Conservation (phyloP, 2,329 filamentous ascomycete species). For the Arthrobotrys entomopaga region DNA sequence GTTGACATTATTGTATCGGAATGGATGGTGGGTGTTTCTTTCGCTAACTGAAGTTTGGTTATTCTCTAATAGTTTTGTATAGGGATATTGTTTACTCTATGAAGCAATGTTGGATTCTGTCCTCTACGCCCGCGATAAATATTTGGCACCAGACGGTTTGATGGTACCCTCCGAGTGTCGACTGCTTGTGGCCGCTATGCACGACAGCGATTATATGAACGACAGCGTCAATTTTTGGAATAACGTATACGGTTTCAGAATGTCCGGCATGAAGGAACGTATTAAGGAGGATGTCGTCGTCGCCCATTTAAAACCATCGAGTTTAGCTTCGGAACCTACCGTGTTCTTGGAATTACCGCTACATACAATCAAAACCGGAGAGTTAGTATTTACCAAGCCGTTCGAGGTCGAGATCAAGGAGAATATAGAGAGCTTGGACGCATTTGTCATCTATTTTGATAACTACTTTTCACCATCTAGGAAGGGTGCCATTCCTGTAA, state of each 20-base stretch:
- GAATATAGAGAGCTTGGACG: conserved; percentile 78
- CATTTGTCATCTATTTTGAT: conserved; percentile 92
- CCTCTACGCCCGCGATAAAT: conserved; percentile 85
- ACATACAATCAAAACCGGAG: conserved; percentile 75
- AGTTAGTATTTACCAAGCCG: conserved; percentile 77
- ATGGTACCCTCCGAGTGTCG: conserved; percentile 88
- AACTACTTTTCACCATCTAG: conserved; percentile 81
- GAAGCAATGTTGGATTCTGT: conserved; percentile 97
- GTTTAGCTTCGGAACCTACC: conserved; percentile 70
- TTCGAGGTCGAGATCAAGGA: conserved; percentile 73
- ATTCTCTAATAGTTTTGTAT: background rate
- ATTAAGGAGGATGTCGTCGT: conserved; percentile 86
- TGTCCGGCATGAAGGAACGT: conserved; percentile 85
- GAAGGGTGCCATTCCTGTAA: conserved; percentile 64
- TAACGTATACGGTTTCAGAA: conserved; percentile 93
- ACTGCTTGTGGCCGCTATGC: conserved; percentile 81
- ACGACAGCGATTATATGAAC: conserved; percentile 78
- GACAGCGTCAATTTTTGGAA: conserved; percentile 88
- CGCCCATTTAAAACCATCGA: conserved; percentile 72
- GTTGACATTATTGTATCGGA: conserved; percentile 96
- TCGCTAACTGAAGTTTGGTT: background rate
- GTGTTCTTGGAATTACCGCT: conserved; percentile 81
- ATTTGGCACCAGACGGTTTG: conserved; percentile 80
- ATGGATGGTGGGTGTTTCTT: conserved; percentile 75
- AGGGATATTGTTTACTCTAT: conserved; percentile 86